phyloP scores from a whole-genome alignment of 169 alveolate genomes.

The Eimeria tenella region DNA sequence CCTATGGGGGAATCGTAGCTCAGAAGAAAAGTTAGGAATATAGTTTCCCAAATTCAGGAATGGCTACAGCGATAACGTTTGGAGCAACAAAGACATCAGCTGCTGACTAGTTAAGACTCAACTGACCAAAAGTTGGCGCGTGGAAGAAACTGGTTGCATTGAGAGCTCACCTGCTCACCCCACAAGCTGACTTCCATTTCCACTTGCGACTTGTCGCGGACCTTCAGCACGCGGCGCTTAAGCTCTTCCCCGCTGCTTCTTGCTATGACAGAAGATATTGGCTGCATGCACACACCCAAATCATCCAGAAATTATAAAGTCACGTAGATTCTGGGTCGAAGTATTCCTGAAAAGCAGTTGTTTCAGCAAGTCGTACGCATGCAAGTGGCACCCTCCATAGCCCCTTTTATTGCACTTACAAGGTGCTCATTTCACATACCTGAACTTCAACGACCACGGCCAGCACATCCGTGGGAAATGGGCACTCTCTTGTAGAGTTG shows the following conservation, averaged over 20 bases:
- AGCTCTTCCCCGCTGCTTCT: conserved; percentile 74
- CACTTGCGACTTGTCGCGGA: conserved; percentile 69
- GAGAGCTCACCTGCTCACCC: conserved; percentile 64
- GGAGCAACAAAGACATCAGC: too few relatives aligned
- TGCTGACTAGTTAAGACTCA: too few relatives aligned
- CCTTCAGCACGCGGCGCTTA: conserved; percentile 55
- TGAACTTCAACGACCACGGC: conserved; percentile 66
- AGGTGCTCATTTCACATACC: not conserved
- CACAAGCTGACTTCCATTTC: conserved; percentile 77
- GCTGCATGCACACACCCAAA: conserved; percentile 12
- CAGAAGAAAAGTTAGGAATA: not conserved
- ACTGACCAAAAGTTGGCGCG: too few relatives aligned
- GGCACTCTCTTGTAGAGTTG: conserved; percentile 65
- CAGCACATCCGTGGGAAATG: conserved; percentile 71
- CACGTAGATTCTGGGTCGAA: too few relatives aligned
- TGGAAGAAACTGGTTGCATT: too few relatives aligned
- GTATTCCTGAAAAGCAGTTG: too few relatives aligned
- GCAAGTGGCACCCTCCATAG: too few relatives aligned
- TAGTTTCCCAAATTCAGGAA: not conserved
- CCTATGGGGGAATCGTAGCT: not conserved
- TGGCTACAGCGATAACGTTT: too few relatives aligned
- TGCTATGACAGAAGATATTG: conserved; percentile 61
- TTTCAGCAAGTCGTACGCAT: too few relatives aligned
- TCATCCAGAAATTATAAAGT: too few relatives aligned
- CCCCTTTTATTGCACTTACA: not conserved